Evolutionary conservation across 2,329 filamentous ascomycete genomes (phyloP).

Genomic region (Alternaria angustiovoidea): DNA sequence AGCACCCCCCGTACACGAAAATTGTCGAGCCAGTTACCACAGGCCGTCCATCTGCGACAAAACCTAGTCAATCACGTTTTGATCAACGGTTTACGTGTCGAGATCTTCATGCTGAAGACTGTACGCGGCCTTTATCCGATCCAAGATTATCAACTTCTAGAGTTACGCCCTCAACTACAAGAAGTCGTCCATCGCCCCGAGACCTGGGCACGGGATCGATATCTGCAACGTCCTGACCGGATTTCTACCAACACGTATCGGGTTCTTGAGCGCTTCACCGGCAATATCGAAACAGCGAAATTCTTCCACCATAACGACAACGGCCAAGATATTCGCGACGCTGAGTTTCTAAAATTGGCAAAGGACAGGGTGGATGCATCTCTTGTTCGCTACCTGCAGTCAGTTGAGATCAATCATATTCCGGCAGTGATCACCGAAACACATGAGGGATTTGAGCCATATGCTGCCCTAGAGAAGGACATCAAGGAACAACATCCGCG

Average conservation of each 20-base stretch:
- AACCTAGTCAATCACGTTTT: conserved; percentile 11
- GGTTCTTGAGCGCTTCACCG: conserved; percentile 24
- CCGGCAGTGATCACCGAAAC: conserved; percentile 25
- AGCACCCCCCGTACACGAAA: conserved; percentile 11
- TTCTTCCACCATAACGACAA: conserved; percentile 6
- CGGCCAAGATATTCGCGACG: conserved; percentile 11
- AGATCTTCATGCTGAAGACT: conserved; percentile 25
- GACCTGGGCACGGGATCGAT: conserved; percentile 15
- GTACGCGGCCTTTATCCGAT: conserved; percentile 8
- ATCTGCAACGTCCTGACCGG: conserved; percentile 7
- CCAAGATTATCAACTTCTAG: background rate
- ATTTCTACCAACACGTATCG: conserved; percentile 16
- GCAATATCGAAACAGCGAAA: conserved; percentile 19
- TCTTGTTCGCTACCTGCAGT: conserved; percentile 22
- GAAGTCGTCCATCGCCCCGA: conserved; percentile 13
- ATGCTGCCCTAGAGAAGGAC: conserved; percentile 7
- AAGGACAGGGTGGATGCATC: conserved; percentile 18
- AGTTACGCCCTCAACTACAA: conserved; percentile 4
- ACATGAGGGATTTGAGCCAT: conserved; percentile 21
- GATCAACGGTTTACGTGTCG: conserved; percentile 14
- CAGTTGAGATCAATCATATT: conserved; percentile 12
- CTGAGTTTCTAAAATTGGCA: conserved; percentile 21
- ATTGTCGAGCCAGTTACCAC: background rate
- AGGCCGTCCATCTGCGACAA: conserved; percentile 18
- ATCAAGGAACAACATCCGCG: conserved; percentile 21